Percentiles rank a stretch among this genome's conserved stretches.
These are phyloP conservation scores for Trametes elegans DNA, from an alignment of 768 basidiomycete species.

Conservation along the genomic window DNA sequence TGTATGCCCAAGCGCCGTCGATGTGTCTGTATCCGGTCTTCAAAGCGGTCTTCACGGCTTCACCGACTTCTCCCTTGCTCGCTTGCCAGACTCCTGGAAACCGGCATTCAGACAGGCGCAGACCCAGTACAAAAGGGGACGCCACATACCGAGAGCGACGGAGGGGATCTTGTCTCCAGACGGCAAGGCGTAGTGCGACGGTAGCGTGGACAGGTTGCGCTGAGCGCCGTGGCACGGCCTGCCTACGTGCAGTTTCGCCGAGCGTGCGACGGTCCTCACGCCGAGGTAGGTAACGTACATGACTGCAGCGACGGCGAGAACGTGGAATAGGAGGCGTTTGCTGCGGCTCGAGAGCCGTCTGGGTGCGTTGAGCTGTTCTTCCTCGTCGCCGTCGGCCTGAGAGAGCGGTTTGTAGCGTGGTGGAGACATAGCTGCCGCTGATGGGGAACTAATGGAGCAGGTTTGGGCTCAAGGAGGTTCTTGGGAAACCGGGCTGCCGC, in stretches of 20 bases:
- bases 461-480: not conserved
- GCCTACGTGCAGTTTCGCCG: conserved; percentile 1
- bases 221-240: conserved; percentile 13
- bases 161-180: conserved; percentile 69
- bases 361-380: not conserved
- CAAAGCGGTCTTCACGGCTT: conserved; percentile 66
- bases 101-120: too few species aligned
- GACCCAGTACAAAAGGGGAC: too few species aligned
- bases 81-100: conserved; percentile 63
- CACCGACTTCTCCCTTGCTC: conserved; percentile 54
- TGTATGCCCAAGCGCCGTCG: conserved; percentile 71
- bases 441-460: not conserved
- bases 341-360: not conserved
- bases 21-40: conserved; percentile 68
- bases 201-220: conserved; percentile 28
- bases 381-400: conserved; percentile 6
- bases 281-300: conserved; percentile 9
- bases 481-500: not conserved
- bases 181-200: conserved; percentile 55
- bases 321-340: conserved; percentile 12
- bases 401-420: conserved; percentile 10
- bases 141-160: conserved; percentile 60
- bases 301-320: conserved; percentile 4
- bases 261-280: not conserved
- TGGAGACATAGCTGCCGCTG: too few species aligned